A percentile compares a stretch with the other conserved stretches of the same genome.
Conservation (phyloP, 129 eudicot genomes). For the Arctium minus region DNA sequence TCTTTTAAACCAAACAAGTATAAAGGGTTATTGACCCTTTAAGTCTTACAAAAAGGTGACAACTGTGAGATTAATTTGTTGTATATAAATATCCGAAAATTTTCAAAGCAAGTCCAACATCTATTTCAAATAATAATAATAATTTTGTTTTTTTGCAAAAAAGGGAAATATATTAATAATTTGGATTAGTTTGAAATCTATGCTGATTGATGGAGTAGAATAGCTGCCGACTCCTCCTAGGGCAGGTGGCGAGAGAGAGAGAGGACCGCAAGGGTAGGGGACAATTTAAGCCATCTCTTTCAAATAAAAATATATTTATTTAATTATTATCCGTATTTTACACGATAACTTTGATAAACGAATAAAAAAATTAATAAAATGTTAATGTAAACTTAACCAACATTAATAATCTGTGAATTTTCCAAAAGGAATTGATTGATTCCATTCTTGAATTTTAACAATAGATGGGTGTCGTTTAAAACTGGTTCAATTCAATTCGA, state of each 20-base stretch:
- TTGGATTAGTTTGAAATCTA: neutral
- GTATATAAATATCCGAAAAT: no score
- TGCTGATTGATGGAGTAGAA: neutral
- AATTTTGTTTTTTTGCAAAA: no score
- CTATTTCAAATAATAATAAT: neutral
- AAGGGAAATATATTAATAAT: no score
- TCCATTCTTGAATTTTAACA: neutral
- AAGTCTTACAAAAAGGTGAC: neutral
- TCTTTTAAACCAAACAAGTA: neutral
- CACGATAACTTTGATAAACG: neutral
- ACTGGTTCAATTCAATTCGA: neutral
- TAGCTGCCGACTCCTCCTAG: neutral
- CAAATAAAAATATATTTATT: neutral
- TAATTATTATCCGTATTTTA: neutral
- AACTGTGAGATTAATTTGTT: neutral
- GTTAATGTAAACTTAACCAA: neutral
- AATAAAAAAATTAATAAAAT: no score
- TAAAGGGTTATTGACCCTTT: neutral
- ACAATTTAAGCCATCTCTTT: neutral
- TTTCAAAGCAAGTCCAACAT: no score
- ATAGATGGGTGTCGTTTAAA: neutral
- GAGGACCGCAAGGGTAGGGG: neutral
- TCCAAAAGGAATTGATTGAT: neutral
- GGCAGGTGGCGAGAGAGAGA: neutral
- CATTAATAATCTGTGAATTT: neutral